phyloP scores from a whole-genome alignment of 164 flowering plant species.

The Kingdonia uniflora region DNA sequence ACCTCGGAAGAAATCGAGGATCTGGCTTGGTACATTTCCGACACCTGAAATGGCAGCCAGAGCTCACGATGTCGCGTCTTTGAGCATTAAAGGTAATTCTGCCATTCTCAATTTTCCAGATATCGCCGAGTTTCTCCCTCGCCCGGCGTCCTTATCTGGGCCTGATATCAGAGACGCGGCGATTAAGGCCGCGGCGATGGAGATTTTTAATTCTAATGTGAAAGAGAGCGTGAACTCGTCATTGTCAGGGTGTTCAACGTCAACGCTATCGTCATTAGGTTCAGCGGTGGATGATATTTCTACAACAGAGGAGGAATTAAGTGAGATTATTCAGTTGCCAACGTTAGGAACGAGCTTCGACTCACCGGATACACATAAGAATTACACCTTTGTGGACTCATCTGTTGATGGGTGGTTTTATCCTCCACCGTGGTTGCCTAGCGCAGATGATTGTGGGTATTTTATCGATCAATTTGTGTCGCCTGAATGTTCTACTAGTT shows the following conservation, averaged over 20 bases:
- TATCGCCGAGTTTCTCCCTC: conserved; percentile 43
- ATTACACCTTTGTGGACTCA: conserved; percentile 30
- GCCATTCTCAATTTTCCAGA: conserved; percentile 73
- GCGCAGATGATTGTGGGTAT: conserved; percentile 19
- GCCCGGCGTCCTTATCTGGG: conserved; percentile 44
- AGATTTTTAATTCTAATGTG: conserved; percentile 10
- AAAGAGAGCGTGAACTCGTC: neutral
- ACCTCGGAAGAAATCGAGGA: conserved; percentile 76
- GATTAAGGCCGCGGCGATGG: conserved; percentile 66
- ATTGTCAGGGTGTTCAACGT: conserved; percentile 8
- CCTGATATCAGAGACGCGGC: conserved; percentile 73
- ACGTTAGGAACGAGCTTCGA: conserved; percentile 29
- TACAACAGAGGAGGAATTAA: conserved; percentile 32
- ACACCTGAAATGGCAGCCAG: conserved; percentile 87
- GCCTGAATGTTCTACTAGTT: conserved; percentile 12
- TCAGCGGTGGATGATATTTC: conserved; percentile 13
- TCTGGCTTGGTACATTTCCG: conserved; percentile 81
- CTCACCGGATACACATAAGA: conserved; percentile 14
- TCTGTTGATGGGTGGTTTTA: conserved; percentile 27
- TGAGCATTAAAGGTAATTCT: conserved; percentile 56
- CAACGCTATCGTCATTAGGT: conserved; percentile 6
- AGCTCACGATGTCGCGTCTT: conserved; percentile 79
- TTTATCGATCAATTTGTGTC: conserved; percentile 9
- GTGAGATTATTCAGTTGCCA: conserved; percentile 62
- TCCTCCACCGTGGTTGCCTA: conserved; percentile 29